These are phyloP conservation scores for Fusarium tanahbumbuense DNA, from an alignment of 2,329 filamentous ascomycete genomes.

Conservation along the genomic window DNA sequence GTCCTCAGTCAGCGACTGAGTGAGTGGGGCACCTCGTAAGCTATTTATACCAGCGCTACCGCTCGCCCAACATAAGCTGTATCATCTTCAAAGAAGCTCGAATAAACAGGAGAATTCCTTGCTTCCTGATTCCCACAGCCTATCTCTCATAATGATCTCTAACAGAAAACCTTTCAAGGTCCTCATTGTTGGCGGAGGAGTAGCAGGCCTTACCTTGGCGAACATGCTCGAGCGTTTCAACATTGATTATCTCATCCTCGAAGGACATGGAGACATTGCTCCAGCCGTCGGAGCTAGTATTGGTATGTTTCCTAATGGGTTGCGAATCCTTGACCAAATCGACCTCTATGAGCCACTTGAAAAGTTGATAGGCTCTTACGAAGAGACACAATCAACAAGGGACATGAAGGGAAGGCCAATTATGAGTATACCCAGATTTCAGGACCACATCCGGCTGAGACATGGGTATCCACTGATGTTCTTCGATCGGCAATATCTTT, in stretches of 20 bases:
- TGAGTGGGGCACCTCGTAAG: too few relatives aligned
- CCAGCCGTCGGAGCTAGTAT: slow-evolving; percentile 62
- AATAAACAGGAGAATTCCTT: too few relatives aligned
- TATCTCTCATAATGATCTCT: too few relatives aligned
- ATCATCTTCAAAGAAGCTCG: too few relatives aligned
- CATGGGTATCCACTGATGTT: background rate
- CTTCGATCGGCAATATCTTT: slow-evolving; percentile 3
- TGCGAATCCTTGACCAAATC: slow-evolving; percentile 62
- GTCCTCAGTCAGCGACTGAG: too few relatives aligned
- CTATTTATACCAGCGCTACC: too few relatives aligned
- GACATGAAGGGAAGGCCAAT: background rate
- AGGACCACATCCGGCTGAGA: background rate
- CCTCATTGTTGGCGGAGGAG: slow-evolving; percentile 26
- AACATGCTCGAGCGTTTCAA: slow-evolving; percentile 33
- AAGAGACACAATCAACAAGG: background rate
- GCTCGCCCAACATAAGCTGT: too few relatives aligned
- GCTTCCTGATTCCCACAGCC: too few relatives aligned
- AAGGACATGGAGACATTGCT: slow-evolving; percentile 56
- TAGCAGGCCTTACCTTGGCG: slow-evolving; percentile 24
- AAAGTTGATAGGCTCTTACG: background rate
- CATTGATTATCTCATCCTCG: slow-evolving; percentile 63
- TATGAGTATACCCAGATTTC: background rate
- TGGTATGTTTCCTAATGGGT: slow-evolving; percentile 57
- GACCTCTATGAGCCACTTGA: background rate
- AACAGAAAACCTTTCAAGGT: background rate